Evolutionary conservation across 805 yeast genomes (phyloP).

Genomic region (Candida sithepensis): DNA sequence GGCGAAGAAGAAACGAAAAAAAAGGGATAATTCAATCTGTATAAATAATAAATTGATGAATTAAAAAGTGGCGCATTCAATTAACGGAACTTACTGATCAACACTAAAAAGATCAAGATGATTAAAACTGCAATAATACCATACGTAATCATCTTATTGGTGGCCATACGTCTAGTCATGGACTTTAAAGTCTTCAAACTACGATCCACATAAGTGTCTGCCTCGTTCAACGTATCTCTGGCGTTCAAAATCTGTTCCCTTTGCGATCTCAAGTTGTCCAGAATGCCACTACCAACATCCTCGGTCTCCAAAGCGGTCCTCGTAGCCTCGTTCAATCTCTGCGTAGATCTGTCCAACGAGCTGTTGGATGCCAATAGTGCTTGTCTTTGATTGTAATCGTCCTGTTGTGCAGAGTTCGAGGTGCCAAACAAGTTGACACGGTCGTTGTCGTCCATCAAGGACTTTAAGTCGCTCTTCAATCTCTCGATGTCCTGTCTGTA

Average conservation of each 20-base stretch:
- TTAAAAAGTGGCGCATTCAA: too few species aligned
- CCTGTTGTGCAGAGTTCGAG: constrained; percentile 34
- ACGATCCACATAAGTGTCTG: constrained; percentile 90
- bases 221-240: constrained; percentile 80
- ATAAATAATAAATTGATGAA: neutral
- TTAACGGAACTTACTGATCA: constrained; percentile 76
- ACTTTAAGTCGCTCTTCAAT: constrained; percentile 51
- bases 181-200: constrained; percentile 80
- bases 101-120: constrained; percentile 73
- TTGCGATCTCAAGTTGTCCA: constrained; percentile 86
- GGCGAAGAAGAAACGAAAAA: neutral
- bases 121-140: constrained; percentile 88
- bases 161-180: constrained; percentile 91
- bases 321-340: constrained; percentile 81
- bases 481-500: constrained; percentile 58
- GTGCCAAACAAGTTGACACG: constrained; percentile 70
- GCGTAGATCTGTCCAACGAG: constrained; percentile 75
- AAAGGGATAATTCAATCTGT: neutral
- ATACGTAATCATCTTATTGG: constrained; percentile 84
- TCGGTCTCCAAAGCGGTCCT: constrained; percentile 92
- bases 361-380: constrained; percentile 75
- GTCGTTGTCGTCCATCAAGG: constrained; percentile 65
- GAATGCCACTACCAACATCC: constrained; percentile 82
- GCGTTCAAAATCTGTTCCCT: constrained; percentile 88
- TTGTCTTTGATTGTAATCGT: constrained; percentile 66